phyloP scores from a whole-genome alignment of 768 basidiomycete species.

The Epithele typhae region DNA sequence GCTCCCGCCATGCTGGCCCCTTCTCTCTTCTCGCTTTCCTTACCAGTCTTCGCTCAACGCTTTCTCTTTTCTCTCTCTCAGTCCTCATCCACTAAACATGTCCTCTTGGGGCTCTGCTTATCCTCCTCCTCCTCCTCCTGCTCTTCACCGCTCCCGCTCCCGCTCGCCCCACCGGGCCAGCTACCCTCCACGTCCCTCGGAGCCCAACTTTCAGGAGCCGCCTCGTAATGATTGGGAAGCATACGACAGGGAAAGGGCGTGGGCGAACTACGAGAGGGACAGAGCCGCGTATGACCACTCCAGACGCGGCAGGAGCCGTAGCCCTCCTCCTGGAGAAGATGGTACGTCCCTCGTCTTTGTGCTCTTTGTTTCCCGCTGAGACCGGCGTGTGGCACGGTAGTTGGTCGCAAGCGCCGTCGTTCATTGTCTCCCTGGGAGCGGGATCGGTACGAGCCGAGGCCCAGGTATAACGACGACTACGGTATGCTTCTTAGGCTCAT shows the following conservation, averaged over 20 bases:
- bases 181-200: slow-evolving; percentile 49
- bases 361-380: too few species aligned
- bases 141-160: too few species aligned
- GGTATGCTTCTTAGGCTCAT: too few species aligned
- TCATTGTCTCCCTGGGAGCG: slow-evolving; percentile 79
- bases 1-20: slow-evolving; percentile 85
- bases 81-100: slow-evolving; percentile 58
- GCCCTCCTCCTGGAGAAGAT: slow-evolving; percentile 71
- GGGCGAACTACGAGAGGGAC: slow-evolving; percentile 65
- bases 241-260: slow-evolving; percentile 69
- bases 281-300: slow-evolving; percentile 62
- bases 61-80: slow-evolving; percentile 51
- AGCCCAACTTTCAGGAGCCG: slow-evolving; percentile 51
- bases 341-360: too few species aligned
- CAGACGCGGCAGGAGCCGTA: slow-evolving; percentile 73
- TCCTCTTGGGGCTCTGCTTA: slow-evolving; percentile 70
- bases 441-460: slow-evolving; percentile 78
- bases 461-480: slow-evolving; percentile 77
- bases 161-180: too few species aligned
- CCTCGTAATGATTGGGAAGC: slow-evolving; percentile 66
- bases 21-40: slow-evolving; percentile 68
- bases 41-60: slow-evolving; percentile 49
- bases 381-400: slow-evolving; percentile 28
- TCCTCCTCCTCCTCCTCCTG: slow-evolving; percentile 61
- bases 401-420: slow-evolving; percentile 73